A percentile compares a stretch with the other conserved stretches of the same genome.
Evolutionary conservation across 805 yeast genomes (phyloP).

Genomic region (Metschnikowia santaceciliae): DNA sequence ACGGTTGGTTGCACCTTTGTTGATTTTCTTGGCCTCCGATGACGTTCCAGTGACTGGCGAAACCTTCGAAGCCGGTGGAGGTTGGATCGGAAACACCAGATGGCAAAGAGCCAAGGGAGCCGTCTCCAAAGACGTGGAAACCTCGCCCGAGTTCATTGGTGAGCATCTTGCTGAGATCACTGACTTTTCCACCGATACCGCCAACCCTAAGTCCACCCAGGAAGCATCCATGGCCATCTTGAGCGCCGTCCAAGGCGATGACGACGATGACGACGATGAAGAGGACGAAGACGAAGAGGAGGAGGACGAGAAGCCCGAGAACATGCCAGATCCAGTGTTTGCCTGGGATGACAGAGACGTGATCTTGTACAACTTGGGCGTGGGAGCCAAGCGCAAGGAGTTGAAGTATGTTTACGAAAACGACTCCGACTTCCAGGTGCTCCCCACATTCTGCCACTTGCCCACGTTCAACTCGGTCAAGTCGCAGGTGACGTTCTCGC

Average conservation of each 20-base stretch:
- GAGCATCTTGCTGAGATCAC: constrained; percentile 63
- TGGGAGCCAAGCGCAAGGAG: constrained; percentile 80
- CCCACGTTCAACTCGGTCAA: constrained; percentile 69
- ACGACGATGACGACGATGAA: constrained; percentile 32
- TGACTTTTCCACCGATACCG: constrained; percentile 55
- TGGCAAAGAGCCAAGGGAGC: constrained; percentile 93
- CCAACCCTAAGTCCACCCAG: constrained; percentile 56
- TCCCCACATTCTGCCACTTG: constrained; percentile 88
- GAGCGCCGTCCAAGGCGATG: constrained; percentile 51
- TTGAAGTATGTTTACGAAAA: constrained; percentile 78
- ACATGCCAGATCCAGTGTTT: constrained; percentile 45
- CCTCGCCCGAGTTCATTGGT: constrained; percentile 65
- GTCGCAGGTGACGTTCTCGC: constrained; percentile 53
- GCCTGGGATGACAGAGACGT: constrained; percentile 63
- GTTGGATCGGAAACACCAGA: constrained; percentile 93
- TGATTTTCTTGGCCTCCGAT: constrained; percentile 75
- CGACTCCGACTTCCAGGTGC: constrained; percentile 69
- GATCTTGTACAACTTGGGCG: constrained; percentile 81
- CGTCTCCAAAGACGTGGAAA: constrained; percentile 50
- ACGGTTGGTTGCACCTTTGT: constrained; percentile 84
- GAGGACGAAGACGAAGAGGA: constrained; percentile 38
- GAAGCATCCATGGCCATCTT: constrained; percentile 82
- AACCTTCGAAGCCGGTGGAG: constrained; percentile 90
- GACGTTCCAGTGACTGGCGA: constrained; percentile 71
- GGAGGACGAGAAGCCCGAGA: constrained; percentile 31